A percentile compares a stretch with the other conserved stretches of the same genome.
phyloP scores from a whole-genome alignment of 2,329 filamentous ascomycete species.

The Ophiosphaerella korrae region DNA sequence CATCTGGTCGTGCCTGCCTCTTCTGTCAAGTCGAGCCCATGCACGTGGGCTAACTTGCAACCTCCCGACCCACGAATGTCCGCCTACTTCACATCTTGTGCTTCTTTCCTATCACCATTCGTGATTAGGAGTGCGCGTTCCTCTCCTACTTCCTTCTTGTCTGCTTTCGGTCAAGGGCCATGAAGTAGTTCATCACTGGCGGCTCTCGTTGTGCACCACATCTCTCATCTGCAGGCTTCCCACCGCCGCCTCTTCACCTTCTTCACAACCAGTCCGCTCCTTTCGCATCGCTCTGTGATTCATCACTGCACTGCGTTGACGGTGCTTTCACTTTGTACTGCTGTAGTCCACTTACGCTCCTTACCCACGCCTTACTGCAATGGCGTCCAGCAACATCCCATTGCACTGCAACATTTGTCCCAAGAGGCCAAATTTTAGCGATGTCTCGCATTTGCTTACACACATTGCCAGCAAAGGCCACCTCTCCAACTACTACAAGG shows the following conservation, averaged over 20 bases:
- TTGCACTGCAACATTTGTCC: constrained; percentile 85
- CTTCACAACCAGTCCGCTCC: constrained; percentile 42
- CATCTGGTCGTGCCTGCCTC: constrained; percentile 53
- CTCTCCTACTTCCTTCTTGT: constrained; percentile 18
- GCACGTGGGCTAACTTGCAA: constrained; percentile 39
- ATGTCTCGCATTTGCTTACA: constrained; percentile 88
- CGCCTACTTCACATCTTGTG: constrained; percentile 25
- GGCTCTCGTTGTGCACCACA: constrained; percentile 31
- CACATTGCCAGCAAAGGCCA: constrained; percentile 94
- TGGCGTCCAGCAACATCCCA: constrained; percentile 59
- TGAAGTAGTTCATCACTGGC: constrained; percentile 11
- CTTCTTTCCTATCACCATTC: constrained; percentile 30
- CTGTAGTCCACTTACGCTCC: constrained; percentile 27
- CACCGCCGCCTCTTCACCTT: constrained; percentile 39
- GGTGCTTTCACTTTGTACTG: constrained; percentile 31
- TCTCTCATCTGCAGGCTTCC: constrained; percentile 30
- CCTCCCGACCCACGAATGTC: constrained; percentile 33
- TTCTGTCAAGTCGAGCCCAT: constrained; percentile 27
- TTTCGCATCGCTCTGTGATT: constrained; percentile 38
- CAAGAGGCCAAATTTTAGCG: constrained; percentile 79
- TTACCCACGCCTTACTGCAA: constrained; percentile 38
- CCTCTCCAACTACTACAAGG: constrained; percentile 79
- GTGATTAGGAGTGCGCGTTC: constrained; percentile 11
- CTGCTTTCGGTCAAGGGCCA: constrained; percentile 22
- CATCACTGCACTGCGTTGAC: constrained; percentile 32